Base-by-base conservation (phyloP, 257 asterid genomes). In the Pogostemon cablin region DNA sequence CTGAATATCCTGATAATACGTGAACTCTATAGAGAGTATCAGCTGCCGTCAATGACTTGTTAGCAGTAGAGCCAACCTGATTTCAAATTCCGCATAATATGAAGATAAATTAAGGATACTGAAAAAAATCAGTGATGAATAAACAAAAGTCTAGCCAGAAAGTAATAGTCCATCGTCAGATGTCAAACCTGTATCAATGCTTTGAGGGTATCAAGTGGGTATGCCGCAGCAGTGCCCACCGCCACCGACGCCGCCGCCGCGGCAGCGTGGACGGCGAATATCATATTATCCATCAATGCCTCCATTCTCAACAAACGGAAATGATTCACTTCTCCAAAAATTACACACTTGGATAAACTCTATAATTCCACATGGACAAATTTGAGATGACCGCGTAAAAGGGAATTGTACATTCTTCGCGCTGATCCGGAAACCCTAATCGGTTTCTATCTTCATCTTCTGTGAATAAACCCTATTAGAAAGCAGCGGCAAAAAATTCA, bases 181-280 rank as follows among this genome's bases (percentile, higher is more conserved):
- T 8, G 58, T 17, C 53, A 65, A 52, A 93, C 99, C 99, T 95
- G 98, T 35, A 79, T 42, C 77, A 91, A 82, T 73, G 81, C 85
- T 86, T 90, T 91, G 71, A 95, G 83, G 68, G 96, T 89, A 79
- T 95, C 98, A 40, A 91, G 89, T 11, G 99, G 99, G 71, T 83
- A 90, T 2, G 88, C 86, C 35, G 85, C 69, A 75, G 83, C 83
- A 9, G 93, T 76, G 62, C 81, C 89, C 15, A 91, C 65, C 32
- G 83, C 78, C 55, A 81, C 96, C 37, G 99, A 85, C 20, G 85
- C 91, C 12, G 87, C 80, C 4, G 93, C 96, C 20, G 91, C 95
- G 15, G 82, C 80, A 20, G 81, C 91, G 62, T 95, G 98, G 35
- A 76, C 81, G 40, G 93, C 91, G 68, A 86, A 78, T 25, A 78